These are phyloP conservation scores for Castanea mollissima DNA, from an alignment of 306 rosid genomes.

Conservation along the genomic window DNA sequence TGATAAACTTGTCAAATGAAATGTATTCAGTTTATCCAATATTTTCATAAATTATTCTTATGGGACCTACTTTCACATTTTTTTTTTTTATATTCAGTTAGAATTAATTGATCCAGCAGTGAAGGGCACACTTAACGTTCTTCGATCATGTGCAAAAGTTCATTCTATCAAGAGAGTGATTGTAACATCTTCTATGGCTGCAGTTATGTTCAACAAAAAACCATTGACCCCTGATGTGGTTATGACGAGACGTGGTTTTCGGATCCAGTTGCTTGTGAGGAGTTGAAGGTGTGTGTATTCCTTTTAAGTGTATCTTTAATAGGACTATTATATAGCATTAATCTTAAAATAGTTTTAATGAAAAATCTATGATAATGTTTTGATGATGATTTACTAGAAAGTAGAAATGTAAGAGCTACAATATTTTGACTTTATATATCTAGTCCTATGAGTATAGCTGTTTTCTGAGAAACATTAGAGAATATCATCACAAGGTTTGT, in stretches of 20 bases:
- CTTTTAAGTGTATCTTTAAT: background rate
- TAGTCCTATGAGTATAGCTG: too few relatives aligned
- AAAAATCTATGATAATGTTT: background rate
- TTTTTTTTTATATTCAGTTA: slow-evolving; percentile 4
- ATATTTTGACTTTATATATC: too few relatives aligned
- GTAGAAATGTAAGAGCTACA: too few relatives aligned
- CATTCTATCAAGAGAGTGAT: slow-evolving; percentile 19
- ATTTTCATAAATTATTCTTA: background rate
- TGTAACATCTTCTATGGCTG: slow-evolving; percentile 29
- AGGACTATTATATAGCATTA: background rate
- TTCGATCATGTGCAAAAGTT: slow-evolving; percentile 16
- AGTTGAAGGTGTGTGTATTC: slow-evolving; percentile 7
- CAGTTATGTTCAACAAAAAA: background rate
- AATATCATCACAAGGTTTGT: too few relatives aligned
- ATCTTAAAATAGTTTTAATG: background rate
- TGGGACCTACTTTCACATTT: background rate
- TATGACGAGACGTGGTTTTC: slow-evolving; percentile 29
- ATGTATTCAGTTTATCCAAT: background rate
- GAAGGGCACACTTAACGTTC: slow-evolving; percentile 32
- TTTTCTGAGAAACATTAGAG: too few relatives aligned
- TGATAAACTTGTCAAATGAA: background rate
- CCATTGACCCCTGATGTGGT: slow-evolving; percentile 15
- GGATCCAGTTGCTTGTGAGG: slow-evolving; percentile 4
- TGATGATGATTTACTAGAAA: background rate
- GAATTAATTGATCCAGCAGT: slow-evolving; percentile 32